Evolutionary conservation across 129 eudicot genomes (phyloP), one percentile per base, ranked within the genome.

Genomic region (Escallonia herrerae): DNA sequence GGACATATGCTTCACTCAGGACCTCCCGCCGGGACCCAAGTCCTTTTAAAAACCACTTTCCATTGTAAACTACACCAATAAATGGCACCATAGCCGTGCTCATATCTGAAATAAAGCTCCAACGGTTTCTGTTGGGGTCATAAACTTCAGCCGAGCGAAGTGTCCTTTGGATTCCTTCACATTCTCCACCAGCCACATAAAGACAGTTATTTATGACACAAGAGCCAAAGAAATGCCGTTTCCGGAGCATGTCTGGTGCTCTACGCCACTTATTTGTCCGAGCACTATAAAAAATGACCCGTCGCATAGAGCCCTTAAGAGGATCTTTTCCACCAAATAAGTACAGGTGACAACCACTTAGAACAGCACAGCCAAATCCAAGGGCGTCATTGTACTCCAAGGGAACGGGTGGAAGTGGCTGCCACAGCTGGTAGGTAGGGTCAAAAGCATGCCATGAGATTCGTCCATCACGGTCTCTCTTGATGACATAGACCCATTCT

Each of bases 361-460:
- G 74, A 61, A 91, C 97, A 69, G 97, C 97, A 62, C 95, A 87
- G 39, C 97, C 97, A 52, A 91, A 91, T 43, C 96, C 97, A 43
- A 89, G 82, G 12, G 95, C 91, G 12, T 76, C 82, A 38, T 84
- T 80, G 53, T 93, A 93, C 71, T 93, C 98, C 0, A 54, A 73
- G 1, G 98, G 98, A 40, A 93, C 86, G 39, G 98, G 98, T 15
- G 98, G 98, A 63, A 93, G 82, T 6, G 96, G 95, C 74, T 88
- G 98, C 98, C 98, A 93, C 0, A 86, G 61, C 68, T 93, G 98
- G 77, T 83, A 83, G 60, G 83, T 81, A 2, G 98, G 98, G 63
- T 93, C 98, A 54, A 93, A 93, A 4, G 98, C 98, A 50, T 93
- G 98, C 96, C 98, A 93, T 6, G 96, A 85, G 8, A 85, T 85